Conservation (phyloP, 495 filamentous ascomycete species). For the Aspergillus sclerotioniger region DNA sequence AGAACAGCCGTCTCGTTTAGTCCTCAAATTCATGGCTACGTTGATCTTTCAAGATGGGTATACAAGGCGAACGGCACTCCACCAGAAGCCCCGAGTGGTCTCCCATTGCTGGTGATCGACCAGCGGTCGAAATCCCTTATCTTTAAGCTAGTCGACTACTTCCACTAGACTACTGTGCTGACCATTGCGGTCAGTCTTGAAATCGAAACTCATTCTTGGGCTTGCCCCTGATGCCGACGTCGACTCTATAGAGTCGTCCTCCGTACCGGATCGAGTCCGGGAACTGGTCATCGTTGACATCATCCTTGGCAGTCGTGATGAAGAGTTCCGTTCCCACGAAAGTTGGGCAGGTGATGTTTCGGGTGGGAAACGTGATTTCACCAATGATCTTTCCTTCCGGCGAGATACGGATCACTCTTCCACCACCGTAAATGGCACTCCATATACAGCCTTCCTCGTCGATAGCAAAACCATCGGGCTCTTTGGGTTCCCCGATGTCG, state of each 20-base stretch:
- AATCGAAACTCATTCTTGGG: constrained; percentile 54
- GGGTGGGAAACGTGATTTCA: constrained; percentile 64
- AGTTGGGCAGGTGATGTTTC: constrained; percentile 65
- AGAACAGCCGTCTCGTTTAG: not conserved
- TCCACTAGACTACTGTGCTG: not conserved
- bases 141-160: not conserved
- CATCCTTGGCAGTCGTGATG: constrained; percentile 69
- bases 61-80: not conserved
- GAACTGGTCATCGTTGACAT: constrained; percentile 46
- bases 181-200: constrained; percentile 10
- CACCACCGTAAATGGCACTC: constrained; percentile 74
- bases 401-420: constrained; percentile 64
- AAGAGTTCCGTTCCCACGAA: constrained; percentile 75
- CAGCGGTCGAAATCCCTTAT: not conserved
- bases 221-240: constrained; percentile 63
- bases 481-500: constrained; percentile 45
- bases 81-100: not conserved
- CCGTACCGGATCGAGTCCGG: constrained; percentile 60
- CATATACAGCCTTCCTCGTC: constrained; percentile 73
- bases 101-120: not conserved
- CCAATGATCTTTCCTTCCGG: constrained; percentile 63
- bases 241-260: constrained; percentile 64
- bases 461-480: constrained; percentile 73
- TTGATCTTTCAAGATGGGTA: not conserved
- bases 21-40: not conserved